These are phyloP conservation scores for Lactuca saligna DNA, from an alignment of 129 eudicot genomes.

Conservation along the genomic window DNA sequence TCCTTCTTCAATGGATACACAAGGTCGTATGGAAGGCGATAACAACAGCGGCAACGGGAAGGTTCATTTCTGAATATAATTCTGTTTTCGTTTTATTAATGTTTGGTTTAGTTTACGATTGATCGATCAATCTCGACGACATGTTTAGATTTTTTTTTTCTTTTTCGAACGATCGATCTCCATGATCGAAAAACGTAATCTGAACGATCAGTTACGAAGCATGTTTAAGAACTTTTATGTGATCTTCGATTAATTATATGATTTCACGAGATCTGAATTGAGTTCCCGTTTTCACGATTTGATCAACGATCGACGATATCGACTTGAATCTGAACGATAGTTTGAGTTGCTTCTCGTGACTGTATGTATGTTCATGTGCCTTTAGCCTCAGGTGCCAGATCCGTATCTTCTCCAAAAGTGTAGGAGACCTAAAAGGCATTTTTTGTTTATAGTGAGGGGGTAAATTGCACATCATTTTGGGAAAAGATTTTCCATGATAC, in stretches of 20 bases:
- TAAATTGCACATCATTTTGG: neutral
- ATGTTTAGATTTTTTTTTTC: neutral
- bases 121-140: neutral
- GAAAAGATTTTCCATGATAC: neutral
- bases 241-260: neutral
- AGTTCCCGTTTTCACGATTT: neutral
- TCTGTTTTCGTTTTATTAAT: neutral
- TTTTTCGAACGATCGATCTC: neutral
- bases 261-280: slow-evolving; percentile 7
- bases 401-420: slow-evolving; percentile 32
- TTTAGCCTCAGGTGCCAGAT: slow-evolving; percentile 21
- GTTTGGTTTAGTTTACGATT: neutral
- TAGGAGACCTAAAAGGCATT: slow-evolving; percentile 19
- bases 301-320: neutral
- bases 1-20: slow-evolving; percentile 26
- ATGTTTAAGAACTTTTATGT: neutral
- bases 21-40: slow-evolving; percentile 17
- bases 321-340: neutral
- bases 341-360: neutral
- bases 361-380: neutral
- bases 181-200: slow-evolving; percentile 12
- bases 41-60: slow-evolving; percentile 20
- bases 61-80: slow-evolving; percentile 17
- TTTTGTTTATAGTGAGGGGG: neutral
- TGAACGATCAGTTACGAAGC: neutral